These are phyloP conservation scores for Boletales sp. DNA, from an alignment of 768 basidiomycete genomes.

Conservation along the genomic window DNA sequence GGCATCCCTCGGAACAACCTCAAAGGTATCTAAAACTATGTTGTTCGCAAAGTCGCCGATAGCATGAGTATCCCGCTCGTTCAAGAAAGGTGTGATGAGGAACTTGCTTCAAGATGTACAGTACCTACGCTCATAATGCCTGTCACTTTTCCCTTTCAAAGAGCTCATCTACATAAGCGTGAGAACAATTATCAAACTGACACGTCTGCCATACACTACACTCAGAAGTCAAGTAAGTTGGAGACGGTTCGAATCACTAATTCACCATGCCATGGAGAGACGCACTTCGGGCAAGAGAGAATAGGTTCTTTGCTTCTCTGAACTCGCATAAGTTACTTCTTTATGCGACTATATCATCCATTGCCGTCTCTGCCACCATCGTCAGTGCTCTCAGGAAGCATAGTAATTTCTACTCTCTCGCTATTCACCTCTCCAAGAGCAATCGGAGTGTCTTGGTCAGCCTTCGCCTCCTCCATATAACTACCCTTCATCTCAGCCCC, in stretches of 20 bases:
- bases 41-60: constrained; percentile 87
- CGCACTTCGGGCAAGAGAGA: constrained; percentile 48
- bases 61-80: constrained; percentile 74
- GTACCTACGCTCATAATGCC: no score
- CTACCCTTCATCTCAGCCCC: constrained; percentile 1
- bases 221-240: not conserved
- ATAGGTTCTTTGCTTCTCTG: constrained; percentile 46
- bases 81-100: not conserved
- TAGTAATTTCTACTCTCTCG: constrained; percentile 91
- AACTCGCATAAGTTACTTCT: constrained; percentile 63
- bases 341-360: constrained; percentile 64
- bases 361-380: constrained; percentile 70
- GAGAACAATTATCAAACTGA: not conserved
- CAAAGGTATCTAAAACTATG: constrained; percentile 80
- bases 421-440: constrained; percentile 90
- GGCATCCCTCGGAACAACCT: constrained; percentile 55
- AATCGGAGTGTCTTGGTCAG: constrained; percentile 88
- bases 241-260: not conserved
- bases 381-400: constrained; percentile 76
- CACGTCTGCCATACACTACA: constrained; percentile 4
- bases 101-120: no score
- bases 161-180: no score
- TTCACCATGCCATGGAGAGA: constrained; percentile 47
- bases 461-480: not conserved
- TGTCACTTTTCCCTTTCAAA: no score